phyloP scores from a whole-genome alignment of 169 alveolate genomes.

The Eimeria falciformis region DNA sequence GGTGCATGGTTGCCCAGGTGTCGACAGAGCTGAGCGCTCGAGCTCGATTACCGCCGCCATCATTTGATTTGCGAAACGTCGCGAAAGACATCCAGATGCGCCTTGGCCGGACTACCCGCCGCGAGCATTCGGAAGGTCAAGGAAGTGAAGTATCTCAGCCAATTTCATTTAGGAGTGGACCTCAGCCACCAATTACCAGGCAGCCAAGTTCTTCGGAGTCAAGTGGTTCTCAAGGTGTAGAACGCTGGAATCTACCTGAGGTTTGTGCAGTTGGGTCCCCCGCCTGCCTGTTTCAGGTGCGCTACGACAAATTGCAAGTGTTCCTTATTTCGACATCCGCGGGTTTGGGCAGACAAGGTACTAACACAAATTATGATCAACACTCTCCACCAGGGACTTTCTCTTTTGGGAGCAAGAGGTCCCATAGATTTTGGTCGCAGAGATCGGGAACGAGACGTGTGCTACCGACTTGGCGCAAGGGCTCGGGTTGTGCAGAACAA shows the following conservation, averaged over 20 bases:
- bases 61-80: slow-evolving; percentile 21
- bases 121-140: background rate
- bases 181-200: background rate
- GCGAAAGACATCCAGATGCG: background rate
- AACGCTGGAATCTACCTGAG: slow-evolving; percentile 41
- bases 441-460: background rate
- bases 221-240: background rate
- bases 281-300: slow-evolving; percentile 16
- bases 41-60: slow-evolving; percentile 13
- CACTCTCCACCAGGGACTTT: background rate
- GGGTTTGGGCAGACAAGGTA: background rate
- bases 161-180: background rate
- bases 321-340: background rate
- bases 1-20: background rate
- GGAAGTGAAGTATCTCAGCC: background rate
- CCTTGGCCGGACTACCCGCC: background rate
- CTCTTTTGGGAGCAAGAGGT: background rate
- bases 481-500: background rate
- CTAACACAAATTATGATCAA: background rate
- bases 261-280: background rate
- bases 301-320: slow-evolving; percentile 18
- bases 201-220: background rate
- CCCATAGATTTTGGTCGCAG: background rate
- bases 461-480: background rate
- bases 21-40: slow-evolving; percentile 36